Evolutionary conservation across 1,139 yeast species (phyloP).

Genomic region (Chernovozyma sophiae-reginae): DNA sequence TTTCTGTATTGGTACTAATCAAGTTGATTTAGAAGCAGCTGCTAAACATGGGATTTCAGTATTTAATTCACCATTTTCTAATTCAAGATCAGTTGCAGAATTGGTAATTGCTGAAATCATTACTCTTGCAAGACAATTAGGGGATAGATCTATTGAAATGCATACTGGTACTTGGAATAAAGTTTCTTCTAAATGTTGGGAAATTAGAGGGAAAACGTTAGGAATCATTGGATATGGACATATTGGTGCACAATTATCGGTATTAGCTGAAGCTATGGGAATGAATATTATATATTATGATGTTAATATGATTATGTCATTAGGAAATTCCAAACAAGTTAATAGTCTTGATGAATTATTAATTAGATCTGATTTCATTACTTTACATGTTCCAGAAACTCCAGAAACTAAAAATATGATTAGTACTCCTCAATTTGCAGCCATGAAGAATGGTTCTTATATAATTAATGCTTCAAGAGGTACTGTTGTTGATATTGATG

Average conservation of each 20-base stretch:
- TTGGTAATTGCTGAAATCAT: constrained; percentile 94
- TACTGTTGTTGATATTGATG: constrained; percentile 94
- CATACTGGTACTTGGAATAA: constrained; percentile 99
- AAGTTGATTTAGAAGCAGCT: constrained; percentile 89
- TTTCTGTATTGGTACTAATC: constrained; percentile 99
- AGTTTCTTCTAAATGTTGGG: constrained; percentile 96
- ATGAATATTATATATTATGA: constrained; percentile 95
- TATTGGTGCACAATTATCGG: constrained; percentile 95
- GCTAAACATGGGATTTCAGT: constrained; percentile 94
- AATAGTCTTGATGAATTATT: constrained; percentile 78
- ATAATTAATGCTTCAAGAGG: constrained; percentile 97
- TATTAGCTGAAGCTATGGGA: constrained; percentile 96
- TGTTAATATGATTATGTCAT: constrained; percentile 86
- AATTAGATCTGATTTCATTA: constrained; percentile 77
- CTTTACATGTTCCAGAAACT: constrained; percentile 93
- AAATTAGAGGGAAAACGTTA: constrained; percentile 95
- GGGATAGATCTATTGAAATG: constrained; percentile 94
- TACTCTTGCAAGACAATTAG: constrained; percentile 91
- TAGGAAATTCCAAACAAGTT: constrained; percentile 97
- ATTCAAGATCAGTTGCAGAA: constrained; percentile 98
- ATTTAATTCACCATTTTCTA: constrained; percentile 97
- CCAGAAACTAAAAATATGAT: constrained; percentile 89
- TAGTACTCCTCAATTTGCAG: constrained; percentile 86
- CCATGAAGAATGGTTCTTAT: constrained; percentile 96
- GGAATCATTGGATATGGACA: constrained; percentile 99